Evolutionary conservation across 495 filamentous ascomycete species (phyloP), one percentile per base, ranked within the genome.

Genomic region (Elasticomyces elasticus): DNA sequence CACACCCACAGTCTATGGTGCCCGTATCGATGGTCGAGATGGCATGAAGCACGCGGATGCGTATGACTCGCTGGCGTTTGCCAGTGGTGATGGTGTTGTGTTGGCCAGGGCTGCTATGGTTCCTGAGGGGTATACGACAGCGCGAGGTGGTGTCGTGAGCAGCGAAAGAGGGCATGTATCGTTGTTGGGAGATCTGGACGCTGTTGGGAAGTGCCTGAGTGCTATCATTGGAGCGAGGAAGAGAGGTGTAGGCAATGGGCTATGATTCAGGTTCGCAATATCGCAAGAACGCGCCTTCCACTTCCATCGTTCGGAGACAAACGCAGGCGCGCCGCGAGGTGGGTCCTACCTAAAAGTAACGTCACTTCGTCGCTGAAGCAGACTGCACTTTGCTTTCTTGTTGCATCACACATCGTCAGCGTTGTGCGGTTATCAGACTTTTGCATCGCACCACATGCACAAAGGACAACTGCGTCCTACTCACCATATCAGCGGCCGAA

Each of bases 21-120:
- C 86, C 1, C 77, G 79, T 12, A 87, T 97, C 10, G 62, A 75
- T 5, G 79, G 79, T 1, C 63, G 74, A 5, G 83, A 87, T 30
- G 73, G 72, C 0, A 95, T 96, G 58, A 80, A 81, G 49, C 78
- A 79, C 33, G 68, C 78, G 0, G 87, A 94, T 69, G 82, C 83
- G 1, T 97, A 94, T 63, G 91, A 95, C 56, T 83, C 94, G 54
- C 72, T 95, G 2, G 79, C 86, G 0, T 96, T 96, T 68, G 85
- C 83, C 0, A 83, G 80, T 31, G 91, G 91, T 0, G 91, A 97
- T 66, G 91, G 91, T 0, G 91, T 97, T 0, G 88, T 89, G 63
- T 73, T 97, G 15, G 88, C 91, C 0, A 75, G 74, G 37, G 86
- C 90, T 51, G 86, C 89, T 0, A 92, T 94, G 89, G 64, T 94